Conservation (phyloP, 2,329 filamentous ascomycete genomes). For the Trichoderma brevicompactum region DNA sequence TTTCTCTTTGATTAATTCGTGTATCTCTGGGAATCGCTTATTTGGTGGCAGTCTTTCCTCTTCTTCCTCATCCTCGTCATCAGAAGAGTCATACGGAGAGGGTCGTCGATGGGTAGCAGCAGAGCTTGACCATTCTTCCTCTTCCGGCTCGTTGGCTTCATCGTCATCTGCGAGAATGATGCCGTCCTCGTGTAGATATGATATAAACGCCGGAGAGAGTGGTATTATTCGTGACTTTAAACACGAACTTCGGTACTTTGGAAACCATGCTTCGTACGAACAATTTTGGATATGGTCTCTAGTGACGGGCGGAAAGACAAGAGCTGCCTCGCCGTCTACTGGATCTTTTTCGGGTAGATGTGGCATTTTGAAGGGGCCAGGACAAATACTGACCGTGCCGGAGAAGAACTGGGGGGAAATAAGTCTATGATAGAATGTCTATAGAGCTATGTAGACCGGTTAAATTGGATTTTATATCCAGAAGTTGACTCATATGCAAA, state of each 20-base stretch:
- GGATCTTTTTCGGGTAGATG: conserved; percentile 38
- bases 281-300: conserved; percentile 90
- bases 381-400: not conserved
- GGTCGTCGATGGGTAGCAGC: conserved; percentile 36
- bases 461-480: not conserved
- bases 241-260: conserved; percentile 77
- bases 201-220: conserved; percentile 73
- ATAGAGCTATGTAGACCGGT: not conserved
- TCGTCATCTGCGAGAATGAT: conserved; percentile 82
- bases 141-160: conserved; percentile 58
- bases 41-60: conserved; percentile 52
- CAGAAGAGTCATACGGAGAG: conserved; percentile 49
- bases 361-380: conserved; percentile 40
- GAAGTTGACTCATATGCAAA: conserved; percentile 21
- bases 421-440: not conserved
- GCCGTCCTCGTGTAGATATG: conserved; percentile 89
- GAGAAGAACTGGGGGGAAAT: not conserved
- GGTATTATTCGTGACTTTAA: conserved; percentile 86
- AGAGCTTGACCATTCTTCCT: conserved; percentile 53
- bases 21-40: conserved; percentile 69
- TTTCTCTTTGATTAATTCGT: conserved; percentile 73
- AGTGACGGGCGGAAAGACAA: conserved; percentile 82
- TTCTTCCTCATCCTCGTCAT: conserved; percentile 52
- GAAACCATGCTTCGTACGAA: conserved; percentile 92
- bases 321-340: conserved; percentile 32